Percentiles rank a stretch among this genome's conserved stretches.
These are phyloP conservation scores for Neoconidiobolus thromboides DNA, from an alignment of 371 early-diverging fungal genomes.

Conservation along the genomic window DNA sequence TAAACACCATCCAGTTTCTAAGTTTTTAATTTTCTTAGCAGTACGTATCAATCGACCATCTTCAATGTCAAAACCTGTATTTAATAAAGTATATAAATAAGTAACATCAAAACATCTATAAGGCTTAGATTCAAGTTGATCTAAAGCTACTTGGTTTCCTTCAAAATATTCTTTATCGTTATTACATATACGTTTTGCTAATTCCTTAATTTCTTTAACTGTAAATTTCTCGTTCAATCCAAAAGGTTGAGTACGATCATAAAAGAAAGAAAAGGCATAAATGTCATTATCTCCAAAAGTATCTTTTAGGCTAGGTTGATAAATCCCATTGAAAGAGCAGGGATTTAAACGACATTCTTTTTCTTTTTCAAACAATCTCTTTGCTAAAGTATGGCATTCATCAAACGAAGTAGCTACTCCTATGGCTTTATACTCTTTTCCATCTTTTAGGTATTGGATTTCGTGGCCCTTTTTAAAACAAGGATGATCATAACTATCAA, in stretches of 20 bases:
- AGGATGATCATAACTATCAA: constrained; percentile 19
- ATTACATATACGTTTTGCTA: constrained; percentile 43
- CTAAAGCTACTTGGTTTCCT: constrained; percentile 12
- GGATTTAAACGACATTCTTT: constrained; percentile 30
- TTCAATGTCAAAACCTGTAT: constrained; percentile 63
- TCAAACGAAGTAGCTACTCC: constrained; percentile 35
- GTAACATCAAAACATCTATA: constrained; percentile 75
- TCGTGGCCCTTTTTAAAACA: constrained; percentile 28
- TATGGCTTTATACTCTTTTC: constrained; percentile 14
- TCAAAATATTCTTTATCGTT: constrained; percentile 22
- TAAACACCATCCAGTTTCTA: constrained; percentile 92
- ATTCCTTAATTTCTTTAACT: constrained; percentile 34
- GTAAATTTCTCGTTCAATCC: constrained; percentile 44
- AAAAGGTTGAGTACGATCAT: constrained; percentile 62
- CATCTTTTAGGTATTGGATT: constrained; percentile 13
- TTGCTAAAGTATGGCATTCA: constrained; percentile 27
- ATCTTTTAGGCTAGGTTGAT: constrained; percentile 58
- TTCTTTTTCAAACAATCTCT: constrained; percentile 37
- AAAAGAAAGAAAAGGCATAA: constrained; percentile 88
- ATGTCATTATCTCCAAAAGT: constrained; percentile 57
- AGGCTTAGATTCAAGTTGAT: constrained; percentile 26
- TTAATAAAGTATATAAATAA: constrained; percentile 61
- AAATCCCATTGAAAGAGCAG: constrained; percentile 82
- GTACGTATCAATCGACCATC: constrained; percentile 47
- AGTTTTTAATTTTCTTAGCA: constrained; percentile 74